These are phyloP conservation scores for Botrytis tulipae DNA, from an alignment of 2,329 filamentous ascomycete genomes.

Conservation along the genomic window DNA sequence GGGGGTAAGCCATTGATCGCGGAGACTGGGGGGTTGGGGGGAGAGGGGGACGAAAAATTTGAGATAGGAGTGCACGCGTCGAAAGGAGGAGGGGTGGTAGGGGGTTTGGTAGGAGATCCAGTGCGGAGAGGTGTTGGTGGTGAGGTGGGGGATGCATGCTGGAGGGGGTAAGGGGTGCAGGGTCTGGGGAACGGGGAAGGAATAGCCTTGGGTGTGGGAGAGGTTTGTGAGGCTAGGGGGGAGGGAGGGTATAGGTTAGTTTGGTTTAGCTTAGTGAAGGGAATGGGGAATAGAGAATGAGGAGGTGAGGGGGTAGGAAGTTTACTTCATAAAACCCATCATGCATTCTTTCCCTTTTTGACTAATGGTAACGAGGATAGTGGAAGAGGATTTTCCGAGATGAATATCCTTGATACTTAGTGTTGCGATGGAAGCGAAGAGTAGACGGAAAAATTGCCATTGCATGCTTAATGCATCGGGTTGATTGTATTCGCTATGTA, in stretches of 20 bases:
- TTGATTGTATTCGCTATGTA: neutral
- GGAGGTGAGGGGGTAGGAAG: neutral
- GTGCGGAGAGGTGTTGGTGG: neutral
- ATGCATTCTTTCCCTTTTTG: constrained; percentile 4
- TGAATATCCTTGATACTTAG: neutral
- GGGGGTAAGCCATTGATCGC: neutral
- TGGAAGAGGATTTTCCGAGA: neutral
- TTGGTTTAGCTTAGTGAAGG: no score
- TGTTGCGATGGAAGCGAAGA: neutral
- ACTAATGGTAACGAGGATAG: neutral
- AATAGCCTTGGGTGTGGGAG: no score
- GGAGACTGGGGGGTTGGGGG: neutral
- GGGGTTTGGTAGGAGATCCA: neutral
- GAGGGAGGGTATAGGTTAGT: neutral
- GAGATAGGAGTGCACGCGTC: neutral
- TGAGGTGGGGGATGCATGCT: neutral
- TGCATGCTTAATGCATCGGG: neutral
- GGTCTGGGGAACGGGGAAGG: neutral
- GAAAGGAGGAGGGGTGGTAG: neutral
- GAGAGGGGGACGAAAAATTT: neutral
- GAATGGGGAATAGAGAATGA: neutral
- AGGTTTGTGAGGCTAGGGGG: neutral
- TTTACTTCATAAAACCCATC: constrained; percentile 1
- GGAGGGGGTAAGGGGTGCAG: neutral
- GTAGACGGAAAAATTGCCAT: neutral